Conservation (phyloP, 2,329 filamentous ascomycete genomes). For the Colletotrichum trifolii region DNA sequence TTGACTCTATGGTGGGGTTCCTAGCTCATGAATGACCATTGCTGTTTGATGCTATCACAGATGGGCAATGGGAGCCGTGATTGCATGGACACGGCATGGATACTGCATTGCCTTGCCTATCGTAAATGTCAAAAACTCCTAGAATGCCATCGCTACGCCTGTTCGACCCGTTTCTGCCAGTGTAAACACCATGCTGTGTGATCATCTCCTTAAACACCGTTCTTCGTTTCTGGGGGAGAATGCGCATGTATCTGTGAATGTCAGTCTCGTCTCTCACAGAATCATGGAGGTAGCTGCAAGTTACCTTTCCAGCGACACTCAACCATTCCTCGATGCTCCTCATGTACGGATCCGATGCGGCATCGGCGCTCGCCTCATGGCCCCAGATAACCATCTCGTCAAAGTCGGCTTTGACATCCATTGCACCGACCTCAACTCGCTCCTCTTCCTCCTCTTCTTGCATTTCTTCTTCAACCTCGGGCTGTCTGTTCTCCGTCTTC, state of each 20-base stretch:
- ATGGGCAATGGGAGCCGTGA: no score
- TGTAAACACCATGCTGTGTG: no score
- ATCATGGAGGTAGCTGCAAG: conserved; percentile 36
- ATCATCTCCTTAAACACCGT: neutral
- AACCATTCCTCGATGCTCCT: conserved; percentile 86
- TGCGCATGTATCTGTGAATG: conserved; percentile 49
- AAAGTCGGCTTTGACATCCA: conserved; percentile 76
- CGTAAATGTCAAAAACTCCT: no score
- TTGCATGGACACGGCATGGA: no score
- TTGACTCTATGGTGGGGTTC: no score
- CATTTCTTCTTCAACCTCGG: conserved; percentile 52
- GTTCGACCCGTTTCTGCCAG: no score
- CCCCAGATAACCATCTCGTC: conserved; percentile 85
- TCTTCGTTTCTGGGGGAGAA: conserved; percentile 21
- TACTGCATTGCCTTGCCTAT: no score
- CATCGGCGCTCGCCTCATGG: conserved; percentile 75
- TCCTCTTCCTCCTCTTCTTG: conserved; percentile 50
- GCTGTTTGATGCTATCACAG: no score
- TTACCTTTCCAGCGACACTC: conserved; percentile 74
- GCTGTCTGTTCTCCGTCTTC: conserved; percentile 44
- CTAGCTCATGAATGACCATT: no score
- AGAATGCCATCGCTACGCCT: no score
- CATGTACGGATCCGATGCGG: conserved; percentile 74
- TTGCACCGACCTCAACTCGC: conserved; percentile 58
- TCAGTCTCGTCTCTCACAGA: conserved; percentile 33